Percentiles rank a stretch among this genome's conserved stretches.
Conservation (phyloP, 352 stramenopile genomes). For the Porosira glacialis region DNA sequence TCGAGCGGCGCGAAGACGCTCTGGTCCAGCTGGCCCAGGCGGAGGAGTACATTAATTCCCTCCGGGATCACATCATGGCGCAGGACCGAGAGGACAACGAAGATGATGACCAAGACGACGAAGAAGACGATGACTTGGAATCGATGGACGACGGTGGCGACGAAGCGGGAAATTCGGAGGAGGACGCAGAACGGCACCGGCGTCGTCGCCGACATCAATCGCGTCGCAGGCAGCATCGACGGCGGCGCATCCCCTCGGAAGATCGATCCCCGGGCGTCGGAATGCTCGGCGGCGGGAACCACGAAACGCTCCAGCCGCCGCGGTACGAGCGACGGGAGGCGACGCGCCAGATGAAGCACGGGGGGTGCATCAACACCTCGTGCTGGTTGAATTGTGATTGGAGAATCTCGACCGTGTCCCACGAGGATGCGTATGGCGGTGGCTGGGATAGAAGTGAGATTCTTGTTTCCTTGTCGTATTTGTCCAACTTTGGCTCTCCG, state of each 20-base stretch:
- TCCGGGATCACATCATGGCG: not conserved
- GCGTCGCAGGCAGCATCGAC: constrained; percentile 9
- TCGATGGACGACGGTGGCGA: constrained; percentile 3
- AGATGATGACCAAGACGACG: constrained; percentile 18
- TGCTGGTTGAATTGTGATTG: constrained; percentile 65
- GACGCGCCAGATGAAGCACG: constrained; percentile 64
- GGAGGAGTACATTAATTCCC: not conserved
- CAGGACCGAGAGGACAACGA: constrained; percentile 11
- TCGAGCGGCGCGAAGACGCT: not conserved
- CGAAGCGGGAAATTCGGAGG: no score
- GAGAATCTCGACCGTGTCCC: constrained; percentile 30
- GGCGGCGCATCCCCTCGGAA: no score
- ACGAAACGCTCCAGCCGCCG: no score
- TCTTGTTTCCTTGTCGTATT: constrained; percentile 27
- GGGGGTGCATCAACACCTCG: constrained; percentile 77
- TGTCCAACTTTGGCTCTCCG: not conserved
- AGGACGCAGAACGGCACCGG: no score
- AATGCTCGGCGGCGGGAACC: no score
- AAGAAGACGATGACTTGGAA: constrained; percentile 9
- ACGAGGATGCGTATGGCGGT: constrained; percentile 4
- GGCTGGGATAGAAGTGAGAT: constrained; percentile 4
- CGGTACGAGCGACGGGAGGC: no score
- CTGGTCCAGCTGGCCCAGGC: not conserved
- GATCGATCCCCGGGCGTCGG: no score
- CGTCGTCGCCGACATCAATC: not conserved